Evolutionary conservation across 371 early-diverging fungal species (phyloP), one percentile per base, ranked within the genome.

Genomic region (Mortierella sp.): DNA sequence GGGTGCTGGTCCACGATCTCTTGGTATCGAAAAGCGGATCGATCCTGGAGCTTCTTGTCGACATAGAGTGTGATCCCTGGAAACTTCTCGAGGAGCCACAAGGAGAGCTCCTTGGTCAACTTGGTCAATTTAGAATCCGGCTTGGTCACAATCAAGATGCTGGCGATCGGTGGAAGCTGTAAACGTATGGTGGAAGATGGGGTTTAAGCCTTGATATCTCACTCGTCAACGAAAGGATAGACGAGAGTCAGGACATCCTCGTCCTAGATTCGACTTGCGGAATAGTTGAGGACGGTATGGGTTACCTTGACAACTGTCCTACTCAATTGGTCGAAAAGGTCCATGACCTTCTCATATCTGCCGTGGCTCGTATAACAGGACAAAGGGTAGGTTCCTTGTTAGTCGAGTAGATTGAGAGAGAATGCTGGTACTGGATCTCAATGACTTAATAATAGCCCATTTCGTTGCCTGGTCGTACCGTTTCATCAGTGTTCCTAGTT

Each of bases 131-230:
- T 85, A 9, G 80, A 65, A 79, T 97, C 97, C 5, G 94, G 89
- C 73, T 97, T 97, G 16, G 96, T 95, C 24, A 97, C 95, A 22
- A 97, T 86, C 85, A 97, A 45, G 31, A 74, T 57, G 41, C 60
- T 74, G 44, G 76, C 60, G 28, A 74, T 74, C 0, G 65, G 68
- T 6, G 76, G 76, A 5, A 74, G 57, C 73, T 73, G 41, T 9
- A 8, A 29, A 19, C 12, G 16, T 17, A 39, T 16, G 61, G 8
- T 10, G 7, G 34, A 34, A 34, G 34, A 7, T 4, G 34, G 34
- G 34, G 34, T 34, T 34, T 34, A 4, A 34, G 34, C 10, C 34
- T 7, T 34, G n/a, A n/a, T n/a, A n/a, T 10, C 34, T 34, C 4
- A 34, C 34, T 34, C 34, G 34, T 7, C 10, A 34, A 34, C 4